Base-by-base conservation (phyloP, 345 rosid species). In the Anacardium occidentale region DNA sequence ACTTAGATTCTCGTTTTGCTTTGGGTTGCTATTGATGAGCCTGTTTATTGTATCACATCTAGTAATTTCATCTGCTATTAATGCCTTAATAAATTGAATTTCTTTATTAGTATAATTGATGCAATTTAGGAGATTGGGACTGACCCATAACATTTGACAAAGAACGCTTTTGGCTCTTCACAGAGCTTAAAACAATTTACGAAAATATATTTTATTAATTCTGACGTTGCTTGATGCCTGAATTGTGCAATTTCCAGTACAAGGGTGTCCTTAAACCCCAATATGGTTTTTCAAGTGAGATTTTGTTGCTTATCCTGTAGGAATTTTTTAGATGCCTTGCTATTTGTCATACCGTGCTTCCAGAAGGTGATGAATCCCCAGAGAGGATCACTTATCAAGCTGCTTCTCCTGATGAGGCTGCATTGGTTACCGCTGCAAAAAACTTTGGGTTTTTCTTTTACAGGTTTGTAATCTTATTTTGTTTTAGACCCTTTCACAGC, bases 401-500 rank as follows among this genome's bases (percentile, higher is more conserved):
- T 73, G 99, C 99, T 78, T 96, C 99, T 58, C 99, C 99, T 25
- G 98, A 96, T 87, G 99, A 93, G 83, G 90, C 98, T 80, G 99
- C 99, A 72, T 77, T 90, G 82, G 99, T 96, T 81, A 77, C 86
- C 80, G 97, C 99, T 72, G 98, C 99, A 53, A 96, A 96, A 86
- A 90, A 89, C 78, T 93, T 96, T 77, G 99, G 99, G 59, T 96
- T 96, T 89, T 93, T 96, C 90, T 93, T 96, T 79, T 90, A 87
- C 88, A 88, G 89, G 98, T 93, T 63, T 65, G 37, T 76, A 18
- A 64, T 62, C 25, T 50, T 69, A 62, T 32, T 47, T 34, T 60
- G 54, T 61, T 42, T 6, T 29, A 47, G 15, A 62, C 55, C 45
- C 48, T 37, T 15, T 52, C 22, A 34, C 24, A 45, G 45, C 32